Conservation (phyloP, 1,139 yeast genomes). For the Scheffersomyces quercinus region DNA sequence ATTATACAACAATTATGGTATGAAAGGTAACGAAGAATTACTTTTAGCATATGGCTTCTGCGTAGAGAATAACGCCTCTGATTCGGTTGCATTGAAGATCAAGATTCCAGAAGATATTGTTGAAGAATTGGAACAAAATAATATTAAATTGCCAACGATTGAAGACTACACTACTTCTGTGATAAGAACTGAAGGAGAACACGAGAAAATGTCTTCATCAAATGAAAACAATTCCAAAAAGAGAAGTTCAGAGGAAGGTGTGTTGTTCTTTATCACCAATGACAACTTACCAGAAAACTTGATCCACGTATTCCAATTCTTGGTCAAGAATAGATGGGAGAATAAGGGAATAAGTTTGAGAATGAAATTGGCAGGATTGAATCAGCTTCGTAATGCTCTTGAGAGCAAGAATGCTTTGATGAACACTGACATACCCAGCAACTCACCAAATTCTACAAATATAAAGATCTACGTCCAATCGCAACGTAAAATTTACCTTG, state of each 20-base stretch:
- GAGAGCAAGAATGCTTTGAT: conserved; percentile 38
- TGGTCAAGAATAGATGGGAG: conserved; percentile 50
- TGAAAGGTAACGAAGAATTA: conserved; percentile 80
- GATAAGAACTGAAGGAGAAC: conserved; percentile 13
- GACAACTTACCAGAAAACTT: conserved; percentile 47
- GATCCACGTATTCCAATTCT: conserved; percentile 50
- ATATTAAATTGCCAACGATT: conserved; percentile 47
- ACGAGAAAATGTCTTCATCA: conserved; percentile 6
- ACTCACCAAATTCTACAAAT: conserved; percentile 8
- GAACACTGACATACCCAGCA: conserved; percentile 11
- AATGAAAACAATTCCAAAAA: conserved; percentile 6
- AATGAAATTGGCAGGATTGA: conserved; percentile 59
- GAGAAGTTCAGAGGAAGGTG: conserved; percentile 33
- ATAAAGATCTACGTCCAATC: conserved; percentile 25
- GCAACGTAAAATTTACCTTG: conserved; percentile 49
- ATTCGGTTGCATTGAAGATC: conserved; percentile 59
- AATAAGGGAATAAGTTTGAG: conserved; percentile 39
- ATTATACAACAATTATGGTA: conserved; percentile 80
- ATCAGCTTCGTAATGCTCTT: conserved; percentile 54
- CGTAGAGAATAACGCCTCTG: conserved; percentile 58
- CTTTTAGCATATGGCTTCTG: conserved; percentile 71
- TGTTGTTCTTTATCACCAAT: conserved; percentile 42
- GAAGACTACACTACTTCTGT: conserved; percentile 50
- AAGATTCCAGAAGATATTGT: conserved; percentile 43
- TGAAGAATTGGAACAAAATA: conserved; percentile 35